Percentiles rank a stretch among this genome's conserved stretches.
Conservation (phyloP, 2,329 filamentous ascomycete genomes). For the Colletotrichum noveboracense region DNA sequence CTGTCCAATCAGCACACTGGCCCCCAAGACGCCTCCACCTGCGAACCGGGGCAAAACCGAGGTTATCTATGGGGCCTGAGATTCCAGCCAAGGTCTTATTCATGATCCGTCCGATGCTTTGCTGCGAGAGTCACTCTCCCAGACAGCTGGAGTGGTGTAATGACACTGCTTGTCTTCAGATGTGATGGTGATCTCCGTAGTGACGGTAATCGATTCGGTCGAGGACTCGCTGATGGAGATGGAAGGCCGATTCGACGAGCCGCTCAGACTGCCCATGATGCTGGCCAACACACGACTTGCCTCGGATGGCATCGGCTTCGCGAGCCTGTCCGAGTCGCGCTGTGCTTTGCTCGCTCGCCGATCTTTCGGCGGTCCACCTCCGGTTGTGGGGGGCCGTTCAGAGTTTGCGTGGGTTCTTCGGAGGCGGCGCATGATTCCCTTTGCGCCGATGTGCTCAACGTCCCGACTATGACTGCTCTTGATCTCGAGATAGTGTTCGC, state of each 20-base stretch:
- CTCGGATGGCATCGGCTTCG: background rate
- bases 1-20: background rate
- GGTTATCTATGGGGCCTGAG: background rate
- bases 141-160: background rate
- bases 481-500: background rate
- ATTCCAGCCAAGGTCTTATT: background rate
- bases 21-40: background rate
- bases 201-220: background rate
- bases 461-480: background rate
- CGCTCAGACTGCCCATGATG: background rate
- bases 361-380: background rate
- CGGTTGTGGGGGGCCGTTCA: background rate
- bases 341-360: background rate
- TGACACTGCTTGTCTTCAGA: background rate
- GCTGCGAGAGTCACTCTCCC: background rate
- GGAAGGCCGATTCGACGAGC: background rate
- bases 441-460: background rate
- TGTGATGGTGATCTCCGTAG: background rate
- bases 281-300: slow-evolving; percentile 1
- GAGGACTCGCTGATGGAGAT: background rate
- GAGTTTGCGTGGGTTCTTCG: background rate
- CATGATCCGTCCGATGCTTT: background rate
- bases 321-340: background rate
- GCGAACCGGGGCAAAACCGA: background rate
- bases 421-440: background rate